These are phyloP conservation scores for Neolentinus lepideus DNA, from an alignment of 1,284 basidiomycete species.

Conservation along the genomic window DNA sequence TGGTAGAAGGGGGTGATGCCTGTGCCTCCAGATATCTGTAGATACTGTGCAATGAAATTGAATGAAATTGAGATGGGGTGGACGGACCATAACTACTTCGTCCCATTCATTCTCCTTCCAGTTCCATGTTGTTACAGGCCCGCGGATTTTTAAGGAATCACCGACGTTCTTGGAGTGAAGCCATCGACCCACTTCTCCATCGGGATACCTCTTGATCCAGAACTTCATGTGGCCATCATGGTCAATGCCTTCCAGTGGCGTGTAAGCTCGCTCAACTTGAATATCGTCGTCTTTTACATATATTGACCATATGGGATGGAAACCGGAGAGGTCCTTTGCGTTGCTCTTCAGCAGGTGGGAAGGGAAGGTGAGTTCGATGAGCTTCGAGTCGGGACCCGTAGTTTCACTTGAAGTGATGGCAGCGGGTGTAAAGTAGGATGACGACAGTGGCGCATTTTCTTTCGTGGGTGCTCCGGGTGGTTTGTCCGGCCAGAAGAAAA, in stretches of 20 bases:
- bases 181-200: constrained; percentile 80
- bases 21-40: constrained; percentile 76
- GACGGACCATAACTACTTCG: constrained; percentile 68
- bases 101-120: constrained; percentile 62
- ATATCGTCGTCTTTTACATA: constrained; percentile 83
- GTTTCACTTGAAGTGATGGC: constrained; percentile 46
- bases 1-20: constrained; percentile 80
- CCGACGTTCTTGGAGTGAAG: constrained; percentile 63
- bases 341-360: constrained; percentile 28
- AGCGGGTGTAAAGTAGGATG: constrained; percentile 56
- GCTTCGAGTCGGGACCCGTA: constrained; percentile 46
- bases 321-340: constrained; percentile 13
- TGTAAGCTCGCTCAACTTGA: constrained; percentile 84
- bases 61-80: background rate
- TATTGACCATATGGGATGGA: constrained; percentile 60
- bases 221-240: constrained; percentile 54
- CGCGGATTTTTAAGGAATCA: constrained; percentile 69
- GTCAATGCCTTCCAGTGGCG: constrained; percentile 67
- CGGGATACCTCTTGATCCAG: constrained; percentile 74
- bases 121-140: constrained; percentile 68
- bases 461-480: constrained; percentile 18
- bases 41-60: constrained; percentile 1
- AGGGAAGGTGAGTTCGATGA: constrained; percentile 56
- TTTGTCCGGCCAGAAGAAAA: background rate
- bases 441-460: constrained; percentile 34